A percentile compares a stretch with the other conserved stretches of the same genome.
These are phyloP conservation scores for Vigna mungo DNA, from an alignment of 306 rosid species.

Conservation along the genomic window DNA sequence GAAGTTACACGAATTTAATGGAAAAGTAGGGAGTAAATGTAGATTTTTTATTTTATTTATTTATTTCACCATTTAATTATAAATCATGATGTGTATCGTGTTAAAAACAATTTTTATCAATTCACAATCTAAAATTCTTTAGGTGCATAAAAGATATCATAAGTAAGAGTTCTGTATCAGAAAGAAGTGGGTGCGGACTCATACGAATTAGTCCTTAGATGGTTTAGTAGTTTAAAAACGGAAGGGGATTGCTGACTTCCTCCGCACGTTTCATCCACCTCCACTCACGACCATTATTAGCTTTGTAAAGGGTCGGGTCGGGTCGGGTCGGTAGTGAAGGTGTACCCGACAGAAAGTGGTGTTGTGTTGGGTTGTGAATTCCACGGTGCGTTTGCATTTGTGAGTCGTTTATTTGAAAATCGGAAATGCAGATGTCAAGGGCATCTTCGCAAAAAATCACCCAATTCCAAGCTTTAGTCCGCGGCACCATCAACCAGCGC, in stretches of 20 bases:
- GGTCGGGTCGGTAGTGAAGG: neutral
- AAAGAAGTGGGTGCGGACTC: neutral
- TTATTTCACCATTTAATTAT: too few species aligned
- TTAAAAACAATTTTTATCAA: too few species aligned
- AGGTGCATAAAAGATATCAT: neutral
- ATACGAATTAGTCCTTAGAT: neutral
- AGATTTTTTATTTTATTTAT: too few species aligned
- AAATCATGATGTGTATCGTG: neutral
- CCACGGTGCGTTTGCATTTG: neutral
- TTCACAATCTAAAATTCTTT: too few species aligned
- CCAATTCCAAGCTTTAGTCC: constrained; percentile 57
- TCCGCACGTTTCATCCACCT: neutral
- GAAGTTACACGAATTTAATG: neutral
- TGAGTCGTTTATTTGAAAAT: neutral
- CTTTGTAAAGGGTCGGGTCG: neutral
- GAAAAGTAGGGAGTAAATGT: neutral
- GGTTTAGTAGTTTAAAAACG: too few species aligned
- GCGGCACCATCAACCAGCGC: constrained; percentile 45
- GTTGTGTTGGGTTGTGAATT: neutral
- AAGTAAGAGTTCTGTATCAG: neutral
- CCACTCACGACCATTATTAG: neutral
- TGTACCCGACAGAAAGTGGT: constrained; percentile 12
- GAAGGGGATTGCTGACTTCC: neutral
- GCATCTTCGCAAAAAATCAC: constrained; percentile 39
- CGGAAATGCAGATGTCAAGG: constrained; percentile 51